These are phyloP conservation scores for Paragyromitra xinjiangensis DNA, from an alignment of 495 filamentous ascomycete genomes.

Conservation along the genomic window DNA sequence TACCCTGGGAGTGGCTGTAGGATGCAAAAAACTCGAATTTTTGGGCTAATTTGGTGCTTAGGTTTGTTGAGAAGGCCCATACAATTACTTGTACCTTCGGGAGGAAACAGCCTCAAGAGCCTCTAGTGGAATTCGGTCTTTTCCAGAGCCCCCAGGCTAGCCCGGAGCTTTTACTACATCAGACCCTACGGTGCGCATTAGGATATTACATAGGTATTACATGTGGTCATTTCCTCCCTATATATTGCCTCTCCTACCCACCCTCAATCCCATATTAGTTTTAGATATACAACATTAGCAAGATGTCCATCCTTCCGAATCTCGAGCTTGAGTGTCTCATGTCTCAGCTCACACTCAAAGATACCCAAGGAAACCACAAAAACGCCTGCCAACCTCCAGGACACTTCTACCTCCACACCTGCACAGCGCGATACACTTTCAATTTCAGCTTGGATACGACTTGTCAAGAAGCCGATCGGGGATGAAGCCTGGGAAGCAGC, in stretches of 20 bases:
- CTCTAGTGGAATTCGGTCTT: no score
- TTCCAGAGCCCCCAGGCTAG: no score
- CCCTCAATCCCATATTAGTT: no score
- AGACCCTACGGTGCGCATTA: no score
- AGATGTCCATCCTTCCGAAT: neutral
- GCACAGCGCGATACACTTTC: neutral
- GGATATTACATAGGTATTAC: neutral
- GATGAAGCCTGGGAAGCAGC: constrained; percentile 7
- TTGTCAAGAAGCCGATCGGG: neutral
- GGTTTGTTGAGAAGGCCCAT: no score
- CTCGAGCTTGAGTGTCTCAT: constrained; percentile 12
- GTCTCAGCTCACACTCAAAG: constrained; percentile 16
- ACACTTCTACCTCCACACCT: neutral
- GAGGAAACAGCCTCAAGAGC: no score
- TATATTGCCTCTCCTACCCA: neutral
- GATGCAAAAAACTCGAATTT: no score
- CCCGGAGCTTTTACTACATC: no score
- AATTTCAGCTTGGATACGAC: neutral
- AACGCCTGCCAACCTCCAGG: neutral
- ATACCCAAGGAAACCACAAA: neutral
- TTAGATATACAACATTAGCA: neutral
- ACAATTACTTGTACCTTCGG: no score
- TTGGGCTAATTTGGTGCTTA: no score
- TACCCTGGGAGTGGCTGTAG: no score
- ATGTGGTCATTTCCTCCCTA: neutral